These are phyloP conservation scores for Conringia planisiliqua DNA, from an alignment of 345 rosid species.

Conservation along the genomic window DNA sequence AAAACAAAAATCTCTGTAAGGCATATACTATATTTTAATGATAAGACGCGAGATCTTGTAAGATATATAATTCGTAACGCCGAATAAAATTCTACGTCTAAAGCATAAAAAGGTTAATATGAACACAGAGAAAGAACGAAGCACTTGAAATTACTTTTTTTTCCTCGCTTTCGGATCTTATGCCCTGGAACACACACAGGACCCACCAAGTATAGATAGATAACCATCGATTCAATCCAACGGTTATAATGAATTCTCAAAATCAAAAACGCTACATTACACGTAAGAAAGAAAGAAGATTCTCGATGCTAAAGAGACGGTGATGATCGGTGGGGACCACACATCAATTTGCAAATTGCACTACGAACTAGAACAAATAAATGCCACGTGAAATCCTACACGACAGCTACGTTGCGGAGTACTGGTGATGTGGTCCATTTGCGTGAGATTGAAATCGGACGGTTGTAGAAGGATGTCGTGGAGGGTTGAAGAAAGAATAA, in stretches of 20 bases:
- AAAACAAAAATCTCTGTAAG: not conserved
- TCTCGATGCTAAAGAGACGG: constrained; percentile 21
- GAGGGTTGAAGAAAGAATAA: not conserved
- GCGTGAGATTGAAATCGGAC: constrained; percentile 15
- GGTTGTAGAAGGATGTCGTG: constrained; percentile 1
- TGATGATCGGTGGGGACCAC: constrained; percentile 23
- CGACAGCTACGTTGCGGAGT: constrained; percentile 36
- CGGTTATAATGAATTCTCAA: constrained; percentile 11
- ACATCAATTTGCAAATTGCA: constrained; percentile 24
- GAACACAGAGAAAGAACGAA: constrained; percentile 19
- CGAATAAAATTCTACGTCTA: constrained; percentile 4
- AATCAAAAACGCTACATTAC: constrained; percentile 6
- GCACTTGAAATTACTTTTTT: constrained; percentile 1
- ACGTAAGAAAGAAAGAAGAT: constrained; percentile 31
- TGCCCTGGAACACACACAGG: constrained; percentile 15
- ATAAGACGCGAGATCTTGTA: constrained; percentile 10
- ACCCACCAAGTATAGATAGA: constrained; percentile 15
- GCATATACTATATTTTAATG: not conserved
- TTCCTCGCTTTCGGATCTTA: constrained; percentile 15
- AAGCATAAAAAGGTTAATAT: constrained; percentile 5
- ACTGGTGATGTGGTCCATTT: constrained; percentile 35
- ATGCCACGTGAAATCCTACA: constrained; percentile 39
- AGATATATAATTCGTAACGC: not conserved
- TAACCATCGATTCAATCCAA: constrained; percentile 13
- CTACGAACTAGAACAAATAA: constrained; percentile 31